These are phyloP conservation scores for Astraeus odoratus DNA, from an alignment of 768 basidiomycete species.

Conservation along the genomic window DNA sequence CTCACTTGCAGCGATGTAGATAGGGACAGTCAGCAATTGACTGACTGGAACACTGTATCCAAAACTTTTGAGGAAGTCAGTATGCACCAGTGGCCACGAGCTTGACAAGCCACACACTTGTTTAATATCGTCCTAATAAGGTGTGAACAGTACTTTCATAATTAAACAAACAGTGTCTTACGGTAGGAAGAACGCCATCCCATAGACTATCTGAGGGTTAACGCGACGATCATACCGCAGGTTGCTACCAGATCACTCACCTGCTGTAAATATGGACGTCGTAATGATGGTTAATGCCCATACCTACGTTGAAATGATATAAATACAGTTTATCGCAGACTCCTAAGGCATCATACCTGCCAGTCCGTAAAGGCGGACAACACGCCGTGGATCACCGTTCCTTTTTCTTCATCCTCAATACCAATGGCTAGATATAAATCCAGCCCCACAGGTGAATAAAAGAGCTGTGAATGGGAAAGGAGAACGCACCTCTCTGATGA, in stretches of 20 bases:
- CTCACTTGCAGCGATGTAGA: constrained; percentile 55
- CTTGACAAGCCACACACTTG: not conserved
- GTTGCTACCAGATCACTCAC: constrained; percentile 33
- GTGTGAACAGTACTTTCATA: not conserved
- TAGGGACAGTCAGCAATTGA: constrained; percentile 59
- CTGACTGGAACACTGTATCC: constrained; percentile 50
- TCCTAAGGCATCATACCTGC: constrained; percentile 39
- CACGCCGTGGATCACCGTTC: constrained; percentile 44
- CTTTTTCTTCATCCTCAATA: constrained; percentile 61
- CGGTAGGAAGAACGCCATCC: constrained; percentile 66
- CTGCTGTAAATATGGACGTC: constrained; percentile 50
- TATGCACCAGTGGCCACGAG: not conserved
- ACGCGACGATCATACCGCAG: not conserved
- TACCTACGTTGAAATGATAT: not conserved
- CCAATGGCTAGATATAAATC: constrained; percentile 41
- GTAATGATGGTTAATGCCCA: constrained; percentile 32
- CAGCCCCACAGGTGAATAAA: not conserved
- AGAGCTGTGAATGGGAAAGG: not conserved
- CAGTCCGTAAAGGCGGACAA: constrained; percentile 48
- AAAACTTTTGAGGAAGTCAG: constrained; percentile 33
- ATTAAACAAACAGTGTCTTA: constrained; percentile 28
- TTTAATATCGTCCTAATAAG: not conserved
- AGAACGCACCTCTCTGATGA: constrained; percentile 45
- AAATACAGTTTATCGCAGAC: not conserved
- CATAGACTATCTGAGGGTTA: constrained; percentile 41